Conservation (phyloP, 176 grass and related monocot genomes). For the Elymus sibiricus region DNA sequence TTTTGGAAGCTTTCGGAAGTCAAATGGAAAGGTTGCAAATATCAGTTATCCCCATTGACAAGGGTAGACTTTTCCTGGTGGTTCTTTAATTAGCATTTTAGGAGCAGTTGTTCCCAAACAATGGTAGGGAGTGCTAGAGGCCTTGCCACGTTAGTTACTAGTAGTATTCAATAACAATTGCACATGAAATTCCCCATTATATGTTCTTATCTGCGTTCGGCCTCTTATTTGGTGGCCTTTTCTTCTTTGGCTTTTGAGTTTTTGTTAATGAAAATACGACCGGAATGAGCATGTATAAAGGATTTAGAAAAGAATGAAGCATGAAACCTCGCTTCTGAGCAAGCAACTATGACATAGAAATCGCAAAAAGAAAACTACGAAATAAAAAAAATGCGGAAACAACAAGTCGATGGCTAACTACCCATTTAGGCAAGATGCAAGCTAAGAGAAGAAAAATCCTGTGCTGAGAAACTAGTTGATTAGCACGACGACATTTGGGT, state of each 20-base stretch:
- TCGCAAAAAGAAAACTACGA: no score
- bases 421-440: neutral
- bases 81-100: neutral
- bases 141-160: neutral
- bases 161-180: neutral
- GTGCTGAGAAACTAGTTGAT: neutral
- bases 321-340: neutral
- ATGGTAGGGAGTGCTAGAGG: neutral
- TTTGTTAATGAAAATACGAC: neutral
- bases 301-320: neutral
- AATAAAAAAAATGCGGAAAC: neutral
- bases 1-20: conserved; percentile 26
- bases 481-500: conserved; percentile 9
- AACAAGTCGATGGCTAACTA: neutral
- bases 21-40: conserved; percentile 15
- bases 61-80: neutral
- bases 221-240: neutral
- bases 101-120: neutral
- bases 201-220: neutral
- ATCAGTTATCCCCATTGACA: neutral
- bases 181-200: neutral
- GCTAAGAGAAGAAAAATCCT: neutral
- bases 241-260: neutral
- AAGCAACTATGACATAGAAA: neutral
- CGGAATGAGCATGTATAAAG: neutral